phyloP scores from a whole-genome alignment of 768 basidiomycete species.

The Auricularia cornea region DNA sequence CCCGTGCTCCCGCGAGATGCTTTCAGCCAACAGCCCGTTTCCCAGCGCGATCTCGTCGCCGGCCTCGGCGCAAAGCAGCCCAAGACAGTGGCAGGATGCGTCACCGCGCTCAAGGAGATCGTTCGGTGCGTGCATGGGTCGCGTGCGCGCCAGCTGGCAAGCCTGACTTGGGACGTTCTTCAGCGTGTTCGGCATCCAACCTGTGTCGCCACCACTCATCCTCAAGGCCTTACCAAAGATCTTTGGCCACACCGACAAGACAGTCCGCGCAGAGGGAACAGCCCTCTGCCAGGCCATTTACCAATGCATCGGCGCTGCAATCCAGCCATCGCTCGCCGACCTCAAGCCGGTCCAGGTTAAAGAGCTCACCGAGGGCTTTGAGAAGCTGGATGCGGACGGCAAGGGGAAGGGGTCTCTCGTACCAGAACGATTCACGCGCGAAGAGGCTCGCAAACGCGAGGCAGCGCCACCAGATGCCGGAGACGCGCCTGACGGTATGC shows the following conservation, averaged over 20 bases:
- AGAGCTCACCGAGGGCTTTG: conserved; percentile 88
- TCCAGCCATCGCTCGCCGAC: conserved; percentile 79
- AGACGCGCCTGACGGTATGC: conserved; percentile 38
- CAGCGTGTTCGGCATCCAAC: conserved; percentile 74
- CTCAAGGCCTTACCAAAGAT: conserved; percentile 86
- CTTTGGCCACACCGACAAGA: conserved; percentile 91
- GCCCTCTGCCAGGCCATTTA: conserved; percentile 69
- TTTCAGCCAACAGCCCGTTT: not conserved
- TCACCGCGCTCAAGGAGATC: conserved; percentile 73
- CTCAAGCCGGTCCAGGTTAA: conserved; percentile 96
- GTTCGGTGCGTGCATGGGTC: conserved; percentile 49
- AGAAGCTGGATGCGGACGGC: conserved; percentile 71
- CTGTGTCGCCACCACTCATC: conserved; percentile 67
- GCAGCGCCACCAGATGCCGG: conserved; percentile 22
- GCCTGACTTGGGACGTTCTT: not conserved
- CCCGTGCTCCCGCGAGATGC: not conserved
- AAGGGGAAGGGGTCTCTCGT: conserved; percentile 77
- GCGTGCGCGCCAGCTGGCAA: not conserved
- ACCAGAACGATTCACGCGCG: conserved; percentile 70
- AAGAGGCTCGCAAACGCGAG: conserved; percentile 56
- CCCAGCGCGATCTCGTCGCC: conserved; percentile 52
- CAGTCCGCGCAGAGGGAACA: conserved; percentile 86
- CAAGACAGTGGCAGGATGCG: conserved; percentile 77
- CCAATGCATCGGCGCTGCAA: conserved; percentile 74
- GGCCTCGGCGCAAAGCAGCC: conserved; percentile 91